Evolutionary conservation across 345 rosid species (phyloP), one percentile per base, ranked within the genome.

Genomic region (Salix suchowensis): DNA sequence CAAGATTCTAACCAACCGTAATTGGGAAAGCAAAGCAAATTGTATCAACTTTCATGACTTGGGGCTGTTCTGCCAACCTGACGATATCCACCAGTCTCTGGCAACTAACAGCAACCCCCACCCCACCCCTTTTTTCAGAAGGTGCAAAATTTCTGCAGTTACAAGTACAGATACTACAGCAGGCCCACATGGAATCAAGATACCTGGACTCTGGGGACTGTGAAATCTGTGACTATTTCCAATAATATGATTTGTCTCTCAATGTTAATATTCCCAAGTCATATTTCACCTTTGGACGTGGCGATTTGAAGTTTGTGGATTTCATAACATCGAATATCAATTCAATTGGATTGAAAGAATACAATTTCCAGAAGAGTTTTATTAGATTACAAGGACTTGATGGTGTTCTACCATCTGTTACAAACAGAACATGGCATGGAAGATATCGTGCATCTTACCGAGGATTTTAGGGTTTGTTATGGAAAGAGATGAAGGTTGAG

Each of bases 361-460:
- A 11, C 15, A 3, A 42, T 54, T 44, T 72, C 16, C 54, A 1
- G 32, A 10, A 11, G 26, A 34, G 30, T 16, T 32, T 24, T 21
- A 15, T 64, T 40, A 64, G 14, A 34, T 65, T 10, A 67, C 36
- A 39, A 74, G 40, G 72, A 6, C 12, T 24, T 1, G 19, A 40
- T 65, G 34, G 8, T 54, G 39, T 67, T 78, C 55, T 30, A 11
- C 52, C 40, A 23, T 42, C 28, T 50, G 61, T 85, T 86, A 95
- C 89, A 88, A 77, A 82, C 97, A 93, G 78, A 90, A 88, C 83
- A 85, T 83, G 9, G 85, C 14, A 76, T 90, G 94, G 79, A 93
- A 92, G 76, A 89, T 76, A 79, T 86, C 82, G 70, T 91, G 98
- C 96, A 95, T 84, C 87, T 85, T 93, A 72, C 83, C 76, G 36